Evolutionary conservation across 2,329 filamentous ascomycete species (phyloP), one percentile per base, ranked within the genome.

Genomic region (Phaeosphaeria sp.): DNA sequence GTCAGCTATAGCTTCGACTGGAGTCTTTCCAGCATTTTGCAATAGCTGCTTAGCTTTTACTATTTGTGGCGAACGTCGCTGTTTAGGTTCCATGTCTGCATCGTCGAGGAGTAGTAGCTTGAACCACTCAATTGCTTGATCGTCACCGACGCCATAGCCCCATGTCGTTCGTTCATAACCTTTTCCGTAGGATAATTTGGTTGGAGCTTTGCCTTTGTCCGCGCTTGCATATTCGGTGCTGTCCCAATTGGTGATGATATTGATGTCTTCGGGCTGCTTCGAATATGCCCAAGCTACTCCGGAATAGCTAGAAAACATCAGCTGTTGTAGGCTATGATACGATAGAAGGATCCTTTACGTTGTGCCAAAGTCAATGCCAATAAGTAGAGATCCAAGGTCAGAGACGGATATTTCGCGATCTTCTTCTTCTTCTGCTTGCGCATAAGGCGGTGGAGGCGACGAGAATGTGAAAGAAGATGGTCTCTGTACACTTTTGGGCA

Each of bases 331-430:
- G 22, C 8, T 13, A 17, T 27, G 20, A 8, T n/a, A 33, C 15
- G 15, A 18, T n/a, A 20, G 21, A 39, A 51, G 15, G 15, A 6
- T 36, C 3, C 15, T 51, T 58, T 63, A 73, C 72, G 70, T 73
- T 27, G 72, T 74, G 30, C 72, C 71, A 53, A 74, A 74, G 47
- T 74, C 72, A 30, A 75, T 68, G 9, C 71, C 71, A 24, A 75
- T 55, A 8, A 70, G 49, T 33, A 72, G 54, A 13, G 69, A 15
- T 40, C 4, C 49, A 4, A 30, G 33, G 18, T 27, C 20, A 2
- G 18, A 36, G 30, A 36, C 30, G 3, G 30, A 36, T 6, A 36
- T 36, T 13, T 36, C 30, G 8, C 30, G 30, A 36, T 36, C 30
- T 30, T 49, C 18, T 17, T 33, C 18, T 17, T 49, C 8, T 8